phyloP scores from a whole-genome alignment of 495 filamentous ascomycete species.

The Sphaerosporella brunnea region DNA sequence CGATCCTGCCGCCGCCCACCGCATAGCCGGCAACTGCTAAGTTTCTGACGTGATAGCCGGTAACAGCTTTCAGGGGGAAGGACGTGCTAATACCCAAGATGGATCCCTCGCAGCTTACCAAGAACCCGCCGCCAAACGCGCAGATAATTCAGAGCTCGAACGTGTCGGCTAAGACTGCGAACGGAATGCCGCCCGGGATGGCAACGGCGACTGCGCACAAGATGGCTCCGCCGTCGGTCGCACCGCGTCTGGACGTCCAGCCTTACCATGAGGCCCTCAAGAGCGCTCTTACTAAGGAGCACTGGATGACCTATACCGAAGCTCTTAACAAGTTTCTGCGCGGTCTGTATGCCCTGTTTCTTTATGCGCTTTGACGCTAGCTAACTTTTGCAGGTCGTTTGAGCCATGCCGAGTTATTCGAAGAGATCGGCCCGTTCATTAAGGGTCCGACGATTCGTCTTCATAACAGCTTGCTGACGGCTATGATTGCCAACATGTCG shows the following conservation, averaged over 20 bases:
- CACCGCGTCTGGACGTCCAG: constrained; percentile 72
- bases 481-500: constrained; percentile 69
- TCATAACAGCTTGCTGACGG: constrained; percentile 77
- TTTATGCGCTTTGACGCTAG: constrained; percentile 3
- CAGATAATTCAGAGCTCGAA: not conserved
- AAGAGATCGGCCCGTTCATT: constrained; percentile 53
- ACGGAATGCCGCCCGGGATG: not conserved
- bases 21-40: not conserved
- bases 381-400: constrained; percentile 42
- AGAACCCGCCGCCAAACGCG: not conserved
- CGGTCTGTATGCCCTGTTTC: constrained; percentile 39
- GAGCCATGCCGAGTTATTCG: constrained; percentile 68
- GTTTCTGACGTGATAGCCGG: not conserved
- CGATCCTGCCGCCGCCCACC: not conserved
- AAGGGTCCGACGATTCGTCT: constrained; percentile 58
- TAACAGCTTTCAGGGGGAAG: not conserved
- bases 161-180: not conserved
- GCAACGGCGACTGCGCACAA: constrained; percentile 8
- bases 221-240: constrained; percentile 26
- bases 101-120: constrained; percentile 1
- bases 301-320: constrained; percentile 81
- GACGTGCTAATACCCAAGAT: not conserved
- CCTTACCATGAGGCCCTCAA: constrained; percentile 78
- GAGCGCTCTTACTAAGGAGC: constrained; percentile 51
- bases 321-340: constrained; percentile 60